These are phyloP conservation scores for Colletotrichum sp. DNA, from an alignment of 2,329 filamentous ascomycete species.

Conservation along the genomic window DNA sequence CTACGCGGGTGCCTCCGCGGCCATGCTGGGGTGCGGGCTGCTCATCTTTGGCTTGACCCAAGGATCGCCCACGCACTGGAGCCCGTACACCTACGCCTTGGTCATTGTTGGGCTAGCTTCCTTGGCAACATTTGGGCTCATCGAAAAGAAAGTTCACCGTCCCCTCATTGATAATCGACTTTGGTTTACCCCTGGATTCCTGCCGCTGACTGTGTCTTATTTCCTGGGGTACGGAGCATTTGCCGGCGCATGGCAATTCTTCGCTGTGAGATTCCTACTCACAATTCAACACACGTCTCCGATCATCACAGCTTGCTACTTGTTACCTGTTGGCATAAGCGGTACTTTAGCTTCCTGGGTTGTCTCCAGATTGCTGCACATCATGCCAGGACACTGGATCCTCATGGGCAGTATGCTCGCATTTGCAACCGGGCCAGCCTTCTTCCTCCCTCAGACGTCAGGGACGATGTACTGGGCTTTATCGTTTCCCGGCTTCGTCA, in stretches of 20 bases:
- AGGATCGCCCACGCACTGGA: background rate
- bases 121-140: background rate
- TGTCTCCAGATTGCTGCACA: background rate
- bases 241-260: background rate
- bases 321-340: background rate
- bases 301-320: background rate
- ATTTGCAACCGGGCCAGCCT: background rate
- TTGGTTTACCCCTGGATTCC: background rate
- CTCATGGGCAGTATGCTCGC: background rate
- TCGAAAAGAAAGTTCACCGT: background rate
- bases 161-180: background rate
- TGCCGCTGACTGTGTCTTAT: background rate
- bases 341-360: background rate
- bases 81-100: background rate
- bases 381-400: background rate
- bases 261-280: background rate
- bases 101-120: background rate
- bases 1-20: background rate
- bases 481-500: background rate
- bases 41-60: background rate
- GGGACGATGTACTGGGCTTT: background rate
- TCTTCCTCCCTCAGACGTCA: background rate
- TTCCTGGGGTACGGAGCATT: background rate
- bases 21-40: background rate
- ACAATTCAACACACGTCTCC: background rate